Percentiles rank a stretch among this genome's conserved stretches.
These are phyloP conservation scores for Psilocybe cyanescens DNA, from an alignment of 768 basidiomycete genomes.

Conservation along the genomic window DNA sequence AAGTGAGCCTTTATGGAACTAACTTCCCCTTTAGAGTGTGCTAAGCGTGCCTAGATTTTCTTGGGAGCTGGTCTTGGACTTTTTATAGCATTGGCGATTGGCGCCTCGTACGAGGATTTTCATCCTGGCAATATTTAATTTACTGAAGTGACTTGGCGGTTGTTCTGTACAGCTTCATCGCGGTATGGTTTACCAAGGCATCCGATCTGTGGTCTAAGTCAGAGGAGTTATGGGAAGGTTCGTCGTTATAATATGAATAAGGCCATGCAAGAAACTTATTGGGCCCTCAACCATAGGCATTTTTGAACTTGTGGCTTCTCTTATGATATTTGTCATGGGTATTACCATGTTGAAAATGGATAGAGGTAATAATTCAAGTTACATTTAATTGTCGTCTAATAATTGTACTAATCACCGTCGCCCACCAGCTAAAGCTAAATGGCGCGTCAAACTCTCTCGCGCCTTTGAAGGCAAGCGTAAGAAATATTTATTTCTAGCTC, in stretches of 20 bases:
- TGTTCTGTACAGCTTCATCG: conserved; percentile 65
- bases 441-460: conserved; percentile 84
- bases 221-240: conserved; percentile 94
- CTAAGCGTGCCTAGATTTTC: conserved; percentile 57
- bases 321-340: conserved; percentile 94
- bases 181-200: conserved; percentile 93
- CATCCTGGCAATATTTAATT: neutral
- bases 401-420: conserved; percentile 1
- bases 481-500: conserved; percentile 14
- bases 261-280: neutral
- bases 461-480: conserved; percentile 70
- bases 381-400: neutral
- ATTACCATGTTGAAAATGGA: conserved; percentile 96
- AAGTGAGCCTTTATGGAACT: conserved; percentile 38
- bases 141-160: conserved; percentile 8
- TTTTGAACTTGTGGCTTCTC: conserved; percentile 68
- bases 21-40: conserved; percentile 1
- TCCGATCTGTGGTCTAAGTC: conserved; percentile 81
- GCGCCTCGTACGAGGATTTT: conserved; percentile 60
- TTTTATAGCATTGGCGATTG: conserved; percentile 79
- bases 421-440: conserved; percentile 78
- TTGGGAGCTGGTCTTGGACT: conserved; percentile 76
- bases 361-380: conserved; percentile 41
- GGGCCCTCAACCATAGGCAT: conserved; percentile 44
- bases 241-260: conserved; percentile 20